Percentiles rank a stretch among this genome's conserved stretches.
These are phyloP conservation scores for Syncephalastrum contaminatum DNA, from an alignment of 371 early-diverging fungal genomes.

Conservation along the genomic window DNA sequence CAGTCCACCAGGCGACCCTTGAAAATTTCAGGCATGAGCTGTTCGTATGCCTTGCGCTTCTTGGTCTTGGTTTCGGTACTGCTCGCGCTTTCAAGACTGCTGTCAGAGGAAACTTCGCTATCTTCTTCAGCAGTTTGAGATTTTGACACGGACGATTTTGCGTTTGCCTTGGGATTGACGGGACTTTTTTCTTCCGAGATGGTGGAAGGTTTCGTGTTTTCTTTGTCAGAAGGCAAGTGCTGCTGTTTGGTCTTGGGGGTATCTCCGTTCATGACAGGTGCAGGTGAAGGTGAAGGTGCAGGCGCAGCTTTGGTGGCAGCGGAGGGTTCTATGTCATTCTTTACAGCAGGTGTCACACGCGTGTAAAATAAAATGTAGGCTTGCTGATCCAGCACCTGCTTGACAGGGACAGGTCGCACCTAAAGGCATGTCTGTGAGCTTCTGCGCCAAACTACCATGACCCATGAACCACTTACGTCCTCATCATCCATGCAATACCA, in stretches of 20 bases:
- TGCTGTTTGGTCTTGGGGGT: too few relatives aligned
- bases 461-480: constrained; percentile 33
- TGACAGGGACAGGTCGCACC: constrained; percentile 57
- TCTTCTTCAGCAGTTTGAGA: too few relatives aligned
- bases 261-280: neutral
- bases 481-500: constrained; percentile 87
- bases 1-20: constrained; percentile 19
- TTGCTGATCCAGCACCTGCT: constrained; percentile 66
- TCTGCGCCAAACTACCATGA: neutral
- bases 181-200: neutral
- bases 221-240: neutral
- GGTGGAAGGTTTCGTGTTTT: neutral
- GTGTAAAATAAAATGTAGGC: constrained; percentile 89
- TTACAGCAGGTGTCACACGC: neutral
- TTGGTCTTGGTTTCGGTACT: neutral
- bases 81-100: too few relatives aligned
- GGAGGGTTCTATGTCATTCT: neutral
- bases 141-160: too few relatives aligned
- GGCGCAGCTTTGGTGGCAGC: neutral
- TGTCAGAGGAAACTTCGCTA: too few relatives aligned
- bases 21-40: neutral
- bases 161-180: too few relatives aligned
- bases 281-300: neutral
- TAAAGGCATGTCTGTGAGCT: constrained; percentile 6
- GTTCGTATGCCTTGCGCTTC: neutral